These are phyloP conservation scores for Tilletiaria anomala DNA, from an alignment of 1,284 basidiomycete genomes.

Conservation along the genomic window DNA sequence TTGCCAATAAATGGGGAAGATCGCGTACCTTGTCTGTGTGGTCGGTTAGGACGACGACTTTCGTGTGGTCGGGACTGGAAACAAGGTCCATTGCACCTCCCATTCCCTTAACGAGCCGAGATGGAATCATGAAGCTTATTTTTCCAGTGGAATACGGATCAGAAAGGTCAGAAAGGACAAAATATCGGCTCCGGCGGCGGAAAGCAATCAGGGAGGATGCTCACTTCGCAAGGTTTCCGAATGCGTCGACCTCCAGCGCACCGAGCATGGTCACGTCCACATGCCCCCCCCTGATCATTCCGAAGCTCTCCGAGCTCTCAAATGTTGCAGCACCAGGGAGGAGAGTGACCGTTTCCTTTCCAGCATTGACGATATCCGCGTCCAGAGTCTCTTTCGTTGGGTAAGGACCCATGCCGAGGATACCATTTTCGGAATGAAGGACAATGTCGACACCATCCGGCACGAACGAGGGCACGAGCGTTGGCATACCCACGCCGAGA, in stretches of 20 bases:
- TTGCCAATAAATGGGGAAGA: not conserved
- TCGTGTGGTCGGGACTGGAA: constrained; percentile 1
- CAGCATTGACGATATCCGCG: constrained; percentile 69
- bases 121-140: constrained; percentile 5
- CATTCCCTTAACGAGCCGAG: constrained; percentile 4
- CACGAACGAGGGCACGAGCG: constrained; percentile 54
- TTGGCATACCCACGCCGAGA: constrained; percentile 71
- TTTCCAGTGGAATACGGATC: no score
- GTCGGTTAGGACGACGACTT: constrained; percentile 4
- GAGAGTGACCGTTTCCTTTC: constrained; percentile 19
- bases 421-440: constrained; percentile 88
- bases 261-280: constrained; percentile 5
- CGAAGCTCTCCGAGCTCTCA: constrained; percentile 5
- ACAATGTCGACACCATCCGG: constrained; percentile 51
- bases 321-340: constrained; percentile 4
- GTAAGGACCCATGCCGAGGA: constrained; percentile 84
- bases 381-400: constrained; percentile 75
- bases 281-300: constrained; percentile 7
- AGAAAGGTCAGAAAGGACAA: no score
- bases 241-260: constrained; percentile 1
- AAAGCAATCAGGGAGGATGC: no score
- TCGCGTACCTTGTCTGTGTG: constrained; percentile 3
- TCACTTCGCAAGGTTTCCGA: constrained; percentile 5
- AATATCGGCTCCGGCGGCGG: no score
- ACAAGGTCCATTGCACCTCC: constrained; percentile 8